Evolutionary conservation across 176 grass and related monocot species (phyloP), one percentile per base, ranked within the genome.

Genomic region (Ananas comosus): DNA sequence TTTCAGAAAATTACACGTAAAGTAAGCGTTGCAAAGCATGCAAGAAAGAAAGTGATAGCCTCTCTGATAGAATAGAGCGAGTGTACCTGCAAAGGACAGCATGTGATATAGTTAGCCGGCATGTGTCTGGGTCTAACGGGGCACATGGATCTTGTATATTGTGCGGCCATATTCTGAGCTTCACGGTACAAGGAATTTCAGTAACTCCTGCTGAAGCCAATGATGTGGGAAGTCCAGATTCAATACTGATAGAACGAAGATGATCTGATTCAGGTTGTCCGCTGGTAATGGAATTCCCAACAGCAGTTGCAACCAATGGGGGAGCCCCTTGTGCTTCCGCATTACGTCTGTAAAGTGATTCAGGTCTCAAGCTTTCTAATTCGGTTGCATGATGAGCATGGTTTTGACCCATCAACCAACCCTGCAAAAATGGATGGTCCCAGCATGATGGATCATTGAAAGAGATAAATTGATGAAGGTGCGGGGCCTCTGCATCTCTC

Each of bases 61-160:
- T 57, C 53, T 57, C 53, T 57, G n/a, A 57, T 57, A 13, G n/a
- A 57, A 22, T 61, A 22, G 13, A 61, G 56, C 14, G 48, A 65
- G 25, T 73, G 50, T 70, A 99, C 95, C 95, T 99, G 95, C 95
- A 91, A 83, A 99, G 95, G 70, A 99, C 95, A n/a, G 90, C 95
- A 79, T 99, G 87, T 68, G 95, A 92, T 79, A 99, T 91, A 25
- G 80, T 85, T 83, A 99, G 77, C 33, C 86, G 69, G 68, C 80
- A 90, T 23, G 70, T 81, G 27, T 81, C 80, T 18, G 68, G 50
- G 68, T 83, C 75, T 47, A 99, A 77, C 12, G 27, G 11, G 53
- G 57, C 71, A 76, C 72, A 84, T 73, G 95, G 80, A 28, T 88
- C 51, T 42, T 84, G 86, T 47, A 88, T 85, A 86, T 94, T 67